Percentiles rank a stretch among this genome's conserved stretches.
These are phyloP conservation scores for Epichloe elymi DNA, from an alignment of 2,329 filamentous ascomycete genomes.

Conservation along the genomic window DNA sequence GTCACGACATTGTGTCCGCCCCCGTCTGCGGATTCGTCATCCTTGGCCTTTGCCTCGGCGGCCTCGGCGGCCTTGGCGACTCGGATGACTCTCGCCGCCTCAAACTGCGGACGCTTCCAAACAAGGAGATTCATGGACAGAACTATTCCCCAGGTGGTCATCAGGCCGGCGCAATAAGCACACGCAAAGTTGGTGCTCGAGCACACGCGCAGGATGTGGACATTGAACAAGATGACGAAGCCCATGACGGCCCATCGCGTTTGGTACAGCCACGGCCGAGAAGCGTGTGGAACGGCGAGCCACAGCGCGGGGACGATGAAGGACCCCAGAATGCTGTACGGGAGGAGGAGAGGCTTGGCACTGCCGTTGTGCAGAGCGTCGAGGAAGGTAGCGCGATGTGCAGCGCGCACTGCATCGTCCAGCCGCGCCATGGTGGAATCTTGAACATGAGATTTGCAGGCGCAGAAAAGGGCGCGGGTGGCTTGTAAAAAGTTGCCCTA, in stretches of 20 bases:
- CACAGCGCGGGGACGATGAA: constrained; percentile 40
- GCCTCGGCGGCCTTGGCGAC: not conserved
- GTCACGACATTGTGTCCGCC: not conserved
- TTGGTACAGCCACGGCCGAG: constrained; percentile 35
- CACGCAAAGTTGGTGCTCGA: constrained; percentile 38
- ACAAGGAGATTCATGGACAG: constrained; percentile 36
- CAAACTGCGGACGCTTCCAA: constrained; percentile 42
- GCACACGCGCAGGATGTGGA: constrained; percentile 25
- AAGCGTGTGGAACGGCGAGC: constrained; percentile 40
- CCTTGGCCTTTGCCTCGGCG: not conserved
- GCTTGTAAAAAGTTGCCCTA: no score
- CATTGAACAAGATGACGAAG: constrained; percentile 29
- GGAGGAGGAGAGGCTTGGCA: constrained; percentile 36
- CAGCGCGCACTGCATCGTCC: constrained; percentile 15
- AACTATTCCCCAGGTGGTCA: constrained; percentile 37
- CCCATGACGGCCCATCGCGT: constrained; percentile 36
- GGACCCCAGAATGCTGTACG: constrained; percentile 34
- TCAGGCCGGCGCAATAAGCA: constrained; percentile 37
- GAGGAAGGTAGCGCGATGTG: constrained; percentile 25
- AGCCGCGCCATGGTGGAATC: constrained; percentile 6
- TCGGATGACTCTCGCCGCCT: constrained; percentile 37
- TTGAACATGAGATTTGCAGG: no score
- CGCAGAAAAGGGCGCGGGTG: no score
- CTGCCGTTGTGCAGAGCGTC: constrained; percentile 24
- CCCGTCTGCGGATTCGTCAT: not conserved